Base-by-base conservation (phyloP, 768 basidiomycete species). In the Mycena rosella region DNA sequence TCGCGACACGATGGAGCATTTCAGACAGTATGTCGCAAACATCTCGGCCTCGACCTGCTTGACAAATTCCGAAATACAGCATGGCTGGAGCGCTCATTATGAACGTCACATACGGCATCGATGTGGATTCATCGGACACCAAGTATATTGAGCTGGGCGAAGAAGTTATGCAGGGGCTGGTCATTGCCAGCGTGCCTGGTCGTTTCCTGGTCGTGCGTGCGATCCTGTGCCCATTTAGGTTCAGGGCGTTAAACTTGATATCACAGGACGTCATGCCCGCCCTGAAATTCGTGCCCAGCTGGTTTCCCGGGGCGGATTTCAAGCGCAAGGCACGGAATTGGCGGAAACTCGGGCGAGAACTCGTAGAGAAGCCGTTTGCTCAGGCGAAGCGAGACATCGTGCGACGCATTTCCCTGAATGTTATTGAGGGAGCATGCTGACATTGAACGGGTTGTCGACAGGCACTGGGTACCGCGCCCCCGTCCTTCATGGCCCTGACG, bases 191-290 rank as follows among this genome's bases (percentile, higher is more conserved):
- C 17, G 63, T 74, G 14, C 77, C 79, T 0, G 80, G 79, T 8
- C 72, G 72, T 15, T 79, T 76, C 40, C 68, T 80, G 7, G 77
- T 79, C 1, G 69, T 66, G 74, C 75, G 59, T 73, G 5, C n/a
- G 17, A 44, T n/a, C 5, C 20, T 4, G 5, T 44, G 20, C 5
- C 5, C n/a, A n/a, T n/a, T n/a, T n/a, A 44, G 5, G 20, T 44
- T 44, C 20, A 44, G 2, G 20, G 5, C 42, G 42, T n/a, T 6
- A 11, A 6, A 34, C 32, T 34, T 5, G 11, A 34, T 34, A 6
- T 34, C 32, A 11, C 5, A 44, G 42, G 42, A 44, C 42, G 18
- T n/a, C 20, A 44, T 44, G 5, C 42, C 42, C 20, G n/a, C n/a
- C 4, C 13, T 44, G 42, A 44, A 44, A 44, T 44, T n/a, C n/a